Base-by-base conservation (phyloP, 2,329 filamentous ascomycete species). In the Colletotrichum navitas region DNA sequence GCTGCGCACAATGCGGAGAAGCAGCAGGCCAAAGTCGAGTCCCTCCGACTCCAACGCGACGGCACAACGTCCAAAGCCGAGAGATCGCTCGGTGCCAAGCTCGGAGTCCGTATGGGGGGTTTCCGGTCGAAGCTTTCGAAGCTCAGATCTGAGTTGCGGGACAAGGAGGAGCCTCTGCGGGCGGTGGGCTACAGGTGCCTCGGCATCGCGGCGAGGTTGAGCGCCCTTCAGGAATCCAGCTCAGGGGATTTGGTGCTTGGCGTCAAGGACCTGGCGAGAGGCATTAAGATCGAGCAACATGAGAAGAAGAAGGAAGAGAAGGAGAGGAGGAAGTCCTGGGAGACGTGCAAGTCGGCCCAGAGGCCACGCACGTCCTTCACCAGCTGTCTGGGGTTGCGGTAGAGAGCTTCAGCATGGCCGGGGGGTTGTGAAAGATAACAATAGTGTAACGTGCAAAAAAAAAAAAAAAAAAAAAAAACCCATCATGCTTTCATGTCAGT, bases 401-500 rank as follows among this genome's bases (percentile, higher is more conserved):
- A 58, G 54, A 24, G 54, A 26, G 52, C 11, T 36, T 39, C 21
- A 34, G n/a, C 34, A 41, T n/a, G 34, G 21, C 3, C 7, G 8
- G 41, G 16, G 14, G 16, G 41, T 21, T 5, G 8, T 6, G 54
- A 12, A 3, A 51, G 21, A 39, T 6, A 1, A 2, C 12, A 18
- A 36, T 21, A 36, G n/a, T 16, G 11, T 18, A 16, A 32, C 10
- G n/a, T 8, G 24, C 47, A 39, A 34, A 41, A 41, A 41, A 41
- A 18, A 18, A 39, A 39, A 39, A 10, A 16, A 29, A 43, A 59
- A 29, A 59, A 5, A 29, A 29, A 29, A 49, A 21, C 24, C 45
- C 51, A 41, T 54, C 41, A 59, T 68, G 34, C 45, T 16, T 62
- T 32, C 45, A 2, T 58, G 36, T 32, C 54, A 24, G 47, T 52